Evolutionary conservation across 805 yeast genomes (phyloP), one percentile per base, ranked within the genome.

Genomic region (Saccharomycopsis selenospora): DNA sequence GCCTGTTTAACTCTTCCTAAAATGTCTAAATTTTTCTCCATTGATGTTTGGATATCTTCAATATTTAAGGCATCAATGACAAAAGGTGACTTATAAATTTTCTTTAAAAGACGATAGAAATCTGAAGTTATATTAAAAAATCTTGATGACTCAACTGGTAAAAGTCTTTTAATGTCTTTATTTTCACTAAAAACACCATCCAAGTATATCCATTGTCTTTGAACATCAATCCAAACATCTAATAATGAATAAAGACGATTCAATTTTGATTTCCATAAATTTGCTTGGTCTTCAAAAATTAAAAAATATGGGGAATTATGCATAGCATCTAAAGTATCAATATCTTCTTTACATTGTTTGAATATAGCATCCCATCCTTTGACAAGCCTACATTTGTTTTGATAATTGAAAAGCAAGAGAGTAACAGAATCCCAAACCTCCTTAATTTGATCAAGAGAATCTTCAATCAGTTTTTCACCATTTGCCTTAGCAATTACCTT

Each of bases 191-290:
- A 83, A 0, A 88, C 78, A 2, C 95, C 96, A 54, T 79, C 82
- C 20, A 90, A 68, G 60, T 91, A 88, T 1, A 86, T 76, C 95
- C 95, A 90, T 57, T 82, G 86, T n/a, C 82, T 68, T 62, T 91
- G 98, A 1, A 80, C 85, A 28, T 87, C 95, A 24, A 84, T 72
- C 95, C 96, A 89, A 0, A 64, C 58, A 53, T 80, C 86, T 28
- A 85, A 67, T 1, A 85, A 59, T 1, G 67, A 65, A 40, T 71
- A 72, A 1, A 87, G 56, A 0, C 59, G 56, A 42, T 72, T 74
- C n/a, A 91, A 59, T 47, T 70, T 75, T 0, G 66, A 67, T 53
- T 82, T 89, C 69, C 87, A 70, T 1, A 66, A 69, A 5, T 60
- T 49, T 0, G 81, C 73, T 5, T 75, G 79, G 42, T 73, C 75